Evolutionary conservation across 2,329 filamentous ascomycete genomes (phyloP), one percentile per base, ranked within the genome.

Genomic region (Verticillium nonalfalfae): DNA sequence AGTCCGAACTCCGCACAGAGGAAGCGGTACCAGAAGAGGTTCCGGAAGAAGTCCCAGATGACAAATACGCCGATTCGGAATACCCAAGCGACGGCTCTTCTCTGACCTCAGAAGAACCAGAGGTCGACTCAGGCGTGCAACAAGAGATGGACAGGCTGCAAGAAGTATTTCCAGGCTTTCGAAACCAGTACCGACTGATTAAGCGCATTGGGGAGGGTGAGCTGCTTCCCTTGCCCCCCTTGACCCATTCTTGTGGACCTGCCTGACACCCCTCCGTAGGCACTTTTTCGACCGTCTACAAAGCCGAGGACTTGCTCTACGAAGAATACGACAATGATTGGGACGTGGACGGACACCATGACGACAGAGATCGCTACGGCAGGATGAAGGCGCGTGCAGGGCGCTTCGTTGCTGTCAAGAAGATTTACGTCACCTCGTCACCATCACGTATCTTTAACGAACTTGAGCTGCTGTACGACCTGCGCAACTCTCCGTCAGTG

Each of bases 201-300:
- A 97, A 97, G 76, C 89, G 94, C 65, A 99, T 99, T 71, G 95
- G 95, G 71, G 95, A 99, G 84, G 95, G 93, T 93, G 76, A 61
- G 71, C 26, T 31, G 26, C 68, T 10, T 40, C 36, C 6, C 26
- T 31, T 15, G 31, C n/a, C 13, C 34, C 54, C 26, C 26, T 5
- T 31, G 26, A 31, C 26, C 26, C 26, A 31, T 4, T 31, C 26
- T 31, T 31, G 26, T 31, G 26, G 26, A 31, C 26, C 13, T 7
- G 54, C 4, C 6, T 26, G n/a, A 9, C 15, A 21, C 54, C 14
- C 40, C 18, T n/a, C n/a, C 39, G 9, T 66, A 97, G 93, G 95
- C 62, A 99, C 95, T 1, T 99, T 99, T 73, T 98, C 95, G 0
- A 98, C 95, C 1, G 95, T 99, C 13, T 99, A 99, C 82, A 99